Percentiles rank a stretch among this genome's conserved stretches.
phyloP scores from a whole-genome alignment of 2,329 filamentous ascomycete species.

The Shiraia sp. region DNA sequence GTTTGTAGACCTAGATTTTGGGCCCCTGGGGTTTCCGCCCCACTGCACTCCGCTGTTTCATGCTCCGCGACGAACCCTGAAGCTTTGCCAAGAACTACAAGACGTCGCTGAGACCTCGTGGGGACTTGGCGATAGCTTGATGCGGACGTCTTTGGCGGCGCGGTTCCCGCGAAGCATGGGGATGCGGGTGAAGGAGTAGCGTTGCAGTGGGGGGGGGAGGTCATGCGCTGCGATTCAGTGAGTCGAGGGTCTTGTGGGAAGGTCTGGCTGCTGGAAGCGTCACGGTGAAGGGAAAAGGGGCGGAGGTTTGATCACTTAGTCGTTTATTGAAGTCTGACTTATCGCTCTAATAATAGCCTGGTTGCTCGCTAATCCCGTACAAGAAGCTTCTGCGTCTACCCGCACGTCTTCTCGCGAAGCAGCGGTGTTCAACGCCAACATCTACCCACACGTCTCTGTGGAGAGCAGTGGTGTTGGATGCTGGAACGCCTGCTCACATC shows the following conservation, averaged over 20 bases:
- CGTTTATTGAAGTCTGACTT: background rate
- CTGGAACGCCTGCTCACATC: background rate
- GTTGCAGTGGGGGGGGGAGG: background rate
- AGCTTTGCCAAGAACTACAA: slow-evolving; percentile 19
- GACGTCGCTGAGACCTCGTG: slow-evolving; percentile 23
- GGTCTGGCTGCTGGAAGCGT: no score
- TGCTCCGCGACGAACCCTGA: slow-evolving; percentile 10
- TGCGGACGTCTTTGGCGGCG: slow-evolving; percentile 1
- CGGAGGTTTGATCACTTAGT: slow-evolving; percentile 3
- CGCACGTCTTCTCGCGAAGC: background rate
- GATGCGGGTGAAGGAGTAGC: background rate
- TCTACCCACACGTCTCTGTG: background rate
- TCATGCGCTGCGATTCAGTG: background rate
- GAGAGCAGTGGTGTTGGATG: background rate
- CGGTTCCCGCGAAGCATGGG: background rate
- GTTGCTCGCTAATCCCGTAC: slow-evolving; percentile 2
- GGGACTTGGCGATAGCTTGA: slow-evolving; percentile 23
- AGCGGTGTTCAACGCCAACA: no score
- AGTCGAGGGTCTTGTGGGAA: no score
- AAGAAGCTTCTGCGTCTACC: background rate
- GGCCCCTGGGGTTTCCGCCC: no score
- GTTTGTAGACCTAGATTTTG: no score
- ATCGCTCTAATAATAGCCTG: background rate
- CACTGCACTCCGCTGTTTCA: slow-evolving; percentile 10
- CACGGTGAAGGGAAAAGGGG: background rate